These are phyloP conservation scores for Ashbya aceris DNA, from an alignment of 1,139 yeast genomes.

Conservation along the genomic window DNA sequence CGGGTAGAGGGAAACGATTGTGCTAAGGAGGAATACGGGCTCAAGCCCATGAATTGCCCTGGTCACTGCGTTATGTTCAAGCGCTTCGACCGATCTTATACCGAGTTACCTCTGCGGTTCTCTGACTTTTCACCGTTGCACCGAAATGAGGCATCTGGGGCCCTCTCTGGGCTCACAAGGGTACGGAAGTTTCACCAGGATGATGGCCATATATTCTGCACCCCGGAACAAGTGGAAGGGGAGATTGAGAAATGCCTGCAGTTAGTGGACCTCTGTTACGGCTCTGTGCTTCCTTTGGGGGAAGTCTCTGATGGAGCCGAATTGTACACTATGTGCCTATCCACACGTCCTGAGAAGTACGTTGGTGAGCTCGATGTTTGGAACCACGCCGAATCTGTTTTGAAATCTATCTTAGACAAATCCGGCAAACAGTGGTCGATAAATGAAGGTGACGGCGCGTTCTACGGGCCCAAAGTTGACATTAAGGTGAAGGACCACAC, in stretches of 20 bases:
- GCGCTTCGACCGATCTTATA: conserved; percentile 74
- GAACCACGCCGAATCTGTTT: conserved; percentile 72
- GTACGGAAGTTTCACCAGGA: conserved; percentile 97
- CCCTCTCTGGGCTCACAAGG: conserved; percentile 86
- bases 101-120: conserved; percentile 80
- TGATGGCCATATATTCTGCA: conserved; percentile 96
- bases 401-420: conserved; percentile 53
- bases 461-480: conserved; percentile 95
- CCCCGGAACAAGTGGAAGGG: conserved; percentile 63
- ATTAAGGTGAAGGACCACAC: conserved; percentile 75
- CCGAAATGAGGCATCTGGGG: conserved; percentile 93
- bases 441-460: conserved; percentile 94
- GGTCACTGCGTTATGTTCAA: conserved; percentile 90
- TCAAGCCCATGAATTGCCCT: conserved; percentile 98
- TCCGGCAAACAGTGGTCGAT: conserved; percentile 61
- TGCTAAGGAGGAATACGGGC: conserved; percentile 54
- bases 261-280: conserved; percentile 67
- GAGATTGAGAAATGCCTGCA: conserved; percentile 72
- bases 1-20: conserved; percentile 45
- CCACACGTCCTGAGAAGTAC: conserved; percentile 82
- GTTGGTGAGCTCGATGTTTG: conserved; percentile 80
- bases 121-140: conserved; percentile 93
- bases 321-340: conserved; percentile 61
- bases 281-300: conserved; percentile 59
- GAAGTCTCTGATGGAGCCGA: conserved; percentile 11